phyloP scores from a whole-genome alignment of 306 rosid genomes.

The Senna siamea region DNA sequence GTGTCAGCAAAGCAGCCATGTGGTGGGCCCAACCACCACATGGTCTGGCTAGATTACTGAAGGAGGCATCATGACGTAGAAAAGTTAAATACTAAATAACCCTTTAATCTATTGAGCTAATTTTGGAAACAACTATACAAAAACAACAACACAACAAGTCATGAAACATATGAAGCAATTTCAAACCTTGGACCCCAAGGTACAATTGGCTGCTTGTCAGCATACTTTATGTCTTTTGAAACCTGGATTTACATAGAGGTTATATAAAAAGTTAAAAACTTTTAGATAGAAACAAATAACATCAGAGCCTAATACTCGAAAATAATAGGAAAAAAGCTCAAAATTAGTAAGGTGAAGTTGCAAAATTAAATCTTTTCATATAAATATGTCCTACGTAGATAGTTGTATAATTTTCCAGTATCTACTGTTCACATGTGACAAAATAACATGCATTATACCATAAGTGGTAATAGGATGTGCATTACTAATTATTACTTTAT shows the following conservation, averaged over 20 bases:
- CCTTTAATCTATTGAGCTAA: slow-evolving; percentile 24
- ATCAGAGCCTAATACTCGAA: slow-evolving; percentile 13
- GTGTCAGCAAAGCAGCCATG: too few relatives aligned
- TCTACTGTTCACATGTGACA: slow-evolving; percentile 17
- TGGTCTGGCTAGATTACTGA: too few relatives aligned
- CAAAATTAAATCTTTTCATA: not conserved
- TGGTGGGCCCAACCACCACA: too few relatives aligned
- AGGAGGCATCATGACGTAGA: slow-evolving; percentile 17
- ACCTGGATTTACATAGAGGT: slow-evolving; percentile 55
- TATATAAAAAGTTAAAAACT: slow-evolving; percentile 16
- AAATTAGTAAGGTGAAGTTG: slow-evolving; percentile 10
- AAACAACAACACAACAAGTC: slow-evolving; percentile 17
- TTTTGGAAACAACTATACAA: slow-evolving; percentile 24
- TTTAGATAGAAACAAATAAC: slow-evolving; percentile 16
- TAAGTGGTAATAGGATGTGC: slow-evolving; percentile 11
- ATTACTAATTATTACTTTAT: slow-evolving; percentile 7
- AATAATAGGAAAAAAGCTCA: slow-evolving; percentile 24
- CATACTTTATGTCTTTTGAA: slow-evolving; percentile 95
- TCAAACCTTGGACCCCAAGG: slow-evolving; percentile 99
- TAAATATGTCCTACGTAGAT: slow-evolving; percentile 1
- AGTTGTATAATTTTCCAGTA: slow-evolving; percentile 22
- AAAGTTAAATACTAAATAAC: slow-evolving; percentile 19
- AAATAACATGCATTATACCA: slow-evolving; percentile 1
- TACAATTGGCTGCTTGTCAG: slow-evolving; percentile 92
- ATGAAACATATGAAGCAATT: slow-evolving; percentile 36